phyloP scores from a whole-genome alignment of 1,284 basidiomycete genomes.

The Cystobasidium pallidum region DNA sequence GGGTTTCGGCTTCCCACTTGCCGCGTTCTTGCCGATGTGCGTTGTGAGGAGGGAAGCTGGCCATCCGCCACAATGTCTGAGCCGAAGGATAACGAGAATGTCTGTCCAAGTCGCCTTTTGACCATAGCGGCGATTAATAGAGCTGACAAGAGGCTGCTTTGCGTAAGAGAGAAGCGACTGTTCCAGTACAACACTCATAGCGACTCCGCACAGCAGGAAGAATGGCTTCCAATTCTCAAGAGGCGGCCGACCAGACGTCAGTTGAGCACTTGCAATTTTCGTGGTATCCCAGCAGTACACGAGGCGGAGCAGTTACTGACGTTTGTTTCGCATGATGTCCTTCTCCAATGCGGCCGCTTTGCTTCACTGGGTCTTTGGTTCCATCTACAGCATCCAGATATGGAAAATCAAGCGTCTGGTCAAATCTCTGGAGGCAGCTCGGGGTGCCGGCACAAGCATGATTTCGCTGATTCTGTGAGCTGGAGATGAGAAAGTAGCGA shows the following conservation, averaged over 20 bases:
- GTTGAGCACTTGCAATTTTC: constrained; percentile 22
- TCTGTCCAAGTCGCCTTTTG: too few species aligned
- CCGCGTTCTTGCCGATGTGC: too few species aligned
- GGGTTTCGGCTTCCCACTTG: too few species aligned
- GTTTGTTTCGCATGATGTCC: not conserved
- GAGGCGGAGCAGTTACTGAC: not conserved
- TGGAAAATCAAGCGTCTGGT: constrained; percentile 99
- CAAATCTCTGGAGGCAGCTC: constrained; percentile 86
- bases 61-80: too few species aligned
- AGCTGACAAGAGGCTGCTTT: too few species aligned
- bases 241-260: constrained; percentile 44
- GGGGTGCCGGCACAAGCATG: constrained; percentile 98
- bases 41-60: too few species aligned
- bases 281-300: not conserved
- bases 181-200: not conserved
- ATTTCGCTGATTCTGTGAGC: constrained; percentile 61
- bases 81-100: too few species aligned
- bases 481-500: not conserved
- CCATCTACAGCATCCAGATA: constrained; percentile 55
- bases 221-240: constrained; percentile 44
- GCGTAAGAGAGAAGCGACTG: not conserved
- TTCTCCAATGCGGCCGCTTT: not conserved
- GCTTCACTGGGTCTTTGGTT: not conserved
- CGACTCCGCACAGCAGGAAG: not conserved
- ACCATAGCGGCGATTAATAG: too few species aligned